Base-by-base conservation (phyloP, 106 monocot species). In the Allium fistulosum region DNA sequence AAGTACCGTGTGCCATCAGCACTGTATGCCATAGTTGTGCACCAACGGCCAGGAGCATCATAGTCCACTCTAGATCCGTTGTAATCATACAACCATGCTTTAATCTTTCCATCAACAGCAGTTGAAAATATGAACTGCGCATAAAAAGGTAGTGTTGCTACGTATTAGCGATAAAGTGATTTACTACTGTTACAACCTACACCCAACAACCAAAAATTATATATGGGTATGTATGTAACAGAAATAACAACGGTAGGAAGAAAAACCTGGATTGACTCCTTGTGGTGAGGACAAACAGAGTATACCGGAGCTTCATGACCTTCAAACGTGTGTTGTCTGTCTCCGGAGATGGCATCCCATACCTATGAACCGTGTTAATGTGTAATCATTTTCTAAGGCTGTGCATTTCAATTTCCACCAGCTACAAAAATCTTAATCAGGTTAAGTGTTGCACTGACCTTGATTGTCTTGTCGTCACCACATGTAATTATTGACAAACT, bases 11-110 rank as follows among this genome's bases (percentile, higher is more conserved):
- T 72, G 63, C 94, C 94, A 80, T 95, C 94, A 51, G 85, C 78
- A 88, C 94, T 91, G 51, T 95, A 95, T 57, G 91, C 77, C 94
- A 95, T 95, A 50, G 88, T 91, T 8, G 94, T 95, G 76, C 94
- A 95, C 87, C 91, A 88, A 27, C 60, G 79, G 59, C 94, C 91
- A 67, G 94, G 78, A 55, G 78, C 94, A 81, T 91, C 91, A 83
- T 95, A 95, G 61, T 95, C 94, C 60, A 95, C 91, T 81, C 91
- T 85, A 17, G 94, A 91, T 47, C 91, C 91, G 37, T 77, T n/a
- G 66, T 77, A 85, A 73, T 95, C 94, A 83, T 95, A 95, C 9
- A 95, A 80, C 94, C 94, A 95, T 48, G 94, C 94, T 72, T 95
- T 95, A 45, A 95, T 95, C 81, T 95, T 95, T 16, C 94, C 94